phyloP scores from a whole-genome alignment of 331 rosid genomes.

The Cydonia oblonga region DNA sequence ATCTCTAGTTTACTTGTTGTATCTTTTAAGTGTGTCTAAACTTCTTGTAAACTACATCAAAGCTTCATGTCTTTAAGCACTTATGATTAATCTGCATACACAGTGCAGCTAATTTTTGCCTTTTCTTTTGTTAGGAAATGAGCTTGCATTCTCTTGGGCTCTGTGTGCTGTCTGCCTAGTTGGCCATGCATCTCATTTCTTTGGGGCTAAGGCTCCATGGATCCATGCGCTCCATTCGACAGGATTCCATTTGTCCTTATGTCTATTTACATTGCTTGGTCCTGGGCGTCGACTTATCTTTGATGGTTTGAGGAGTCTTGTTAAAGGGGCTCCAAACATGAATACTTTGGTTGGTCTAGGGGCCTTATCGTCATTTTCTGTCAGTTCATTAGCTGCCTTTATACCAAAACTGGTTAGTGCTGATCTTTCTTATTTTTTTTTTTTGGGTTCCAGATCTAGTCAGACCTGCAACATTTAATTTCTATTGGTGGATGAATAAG shows the following conservation, averaged over 20 bases:
- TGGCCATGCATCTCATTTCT: conserved; percentile 86
- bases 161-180: conserved; percentile 89
- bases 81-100: conserved; percentile 12
- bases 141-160: conserved; percentile 94
- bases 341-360: conserved; percentile 96
- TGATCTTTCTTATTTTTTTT: neutral
- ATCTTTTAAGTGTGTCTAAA: neutral
- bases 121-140: conserved; percentile 48
- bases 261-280: conserved; percentile 83
- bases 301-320: conserved; percentile 82
- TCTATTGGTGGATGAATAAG: neutral
- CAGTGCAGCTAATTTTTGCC: conserved; percentile 20
- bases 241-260: conserved; percentile 76
- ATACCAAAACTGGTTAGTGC: conserved; percentile 69
- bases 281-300: conserved; percentile 90
- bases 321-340: conserved; percentile 84
- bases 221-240: conserved; percentile 67
- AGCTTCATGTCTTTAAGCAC: neutral
- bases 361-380: conserved; percentile 86
- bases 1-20: conserved; percentile 11
- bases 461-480: neutral
- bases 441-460: neutral
- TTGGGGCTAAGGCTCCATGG: conserved; percentile 84
- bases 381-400: conserved; percentile 76
- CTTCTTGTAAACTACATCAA: neutral